A percentile compares a stretch with the other conserved stretches of the same genome.
phyloP scores from a whole-genome alignment of 306 rosid species.

The Rosa lucieae region DNA sequence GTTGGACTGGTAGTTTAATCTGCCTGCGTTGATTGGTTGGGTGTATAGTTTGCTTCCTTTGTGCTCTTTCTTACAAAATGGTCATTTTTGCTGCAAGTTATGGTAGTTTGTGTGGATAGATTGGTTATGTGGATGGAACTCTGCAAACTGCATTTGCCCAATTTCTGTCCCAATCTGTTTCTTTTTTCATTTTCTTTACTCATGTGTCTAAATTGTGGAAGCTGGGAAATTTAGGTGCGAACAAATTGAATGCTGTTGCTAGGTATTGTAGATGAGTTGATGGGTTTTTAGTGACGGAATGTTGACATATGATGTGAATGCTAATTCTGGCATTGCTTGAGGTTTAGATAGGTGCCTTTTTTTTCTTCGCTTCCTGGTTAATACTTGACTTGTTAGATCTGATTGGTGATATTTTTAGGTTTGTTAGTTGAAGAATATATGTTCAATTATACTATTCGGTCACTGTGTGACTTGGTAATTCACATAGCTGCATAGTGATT shows the following conservation, averaged over 20 bases:
- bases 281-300: background rate
- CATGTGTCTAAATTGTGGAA: background rate
- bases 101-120: background rate
- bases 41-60: background rate
- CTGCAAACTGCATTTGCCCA: background rate
- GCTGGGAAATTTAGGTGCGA: background rate
- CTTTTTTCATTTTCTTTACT: background rate
- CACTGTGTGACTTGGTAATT: background rate
- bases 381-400: background rate
- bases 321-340: background rate
- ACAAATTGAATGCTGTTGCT: background rate
- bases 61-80: background rate
- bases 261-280: background rate
- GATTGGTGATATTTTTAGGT: background rate
- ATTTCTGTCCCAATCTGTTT: background rate
- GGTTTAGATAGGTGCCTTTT: background rate
- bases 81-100: background rate
- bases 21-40: background rate
- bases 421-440: background rate
- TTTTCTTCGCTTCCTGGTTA: no score
- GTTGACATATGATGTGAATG: background rate
- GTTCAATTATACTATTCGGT: background rate
- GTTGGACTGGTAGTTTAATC: background rate
- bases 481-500: background rate
- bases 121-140: background rate